Evolutionary conservation across 768 basidiomycete species (phyloP).

Genomic region (Phylloporus rhodoxanthus): DNA sequence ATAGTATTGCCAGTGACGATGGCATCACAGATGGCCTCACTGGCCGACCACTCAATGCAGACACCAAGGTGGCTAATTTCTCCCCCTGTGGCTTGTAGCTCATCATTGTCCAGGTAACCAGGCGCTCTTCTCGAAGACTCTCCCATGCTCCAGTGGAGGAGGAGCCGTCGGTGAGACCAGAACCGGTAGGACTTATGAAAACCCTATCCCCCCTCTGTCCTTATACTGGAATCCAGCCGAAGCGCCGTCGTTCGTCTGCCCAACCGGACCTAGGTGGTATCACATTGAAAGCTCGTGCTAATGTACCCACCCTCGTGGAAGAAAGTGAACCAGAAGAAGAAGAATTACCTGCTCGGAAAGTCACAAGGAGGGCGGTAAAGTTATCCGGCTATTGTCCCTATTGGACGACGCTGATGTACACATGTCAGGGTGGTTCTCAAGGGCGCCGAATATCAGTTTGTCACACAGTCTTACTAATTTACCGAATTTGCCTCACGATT

Average conservation of each 20-base stretch:
- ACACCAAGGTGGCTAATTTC: conserved; percentile 37
- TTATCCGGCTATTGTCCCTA: background rate
- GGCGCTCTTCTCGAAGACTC: conserved; percentile 60
- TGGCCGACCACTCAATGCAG: conserved; percentile 55
- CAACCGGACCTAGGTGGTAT: conserved; percentile 59
- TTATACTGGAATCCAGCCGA: conserved; percentile 44
- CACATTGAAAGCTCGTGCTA: conserved; percentile 31
- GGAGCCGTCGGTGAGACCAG: conserved; percentile 39
- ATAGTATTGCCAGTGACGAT: conserved; percentile 71
- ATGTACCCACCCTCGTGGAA: conserved; percentile 49
- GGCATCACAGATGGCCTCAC: conserved; percentile 82
- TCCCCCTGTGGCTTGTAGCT: conserved; percentile 6
- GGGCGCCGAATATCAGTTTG: conserved; percentile 51
- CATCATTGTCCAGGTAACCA: conserved; percentile 18
- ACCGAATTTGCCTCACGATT: conserved; percentile 1
- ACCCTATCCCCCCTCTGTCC: conserved; percentile 4
- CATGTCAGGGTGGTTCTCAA: conserved; percentile 44
- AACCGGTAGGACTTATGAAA: conserved; percentile 44
- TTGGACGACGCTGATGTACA: conserved; percentile 16
- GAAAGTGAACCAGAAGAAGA: conserved; percentile 75
- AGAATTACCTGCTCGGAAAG: conserved; percentile 53
- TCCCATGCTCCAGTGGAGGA: conserved; percentile 51
- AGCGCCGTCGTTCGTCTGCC: conserved; percentile 74
- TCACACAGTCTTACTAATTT: conserved; percentile 23
- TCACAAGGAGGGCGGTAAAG: conserved; percentile 52